Conservation (phyloP, 257 asterid species). For the Thymus quinquecostatus region DNA sequence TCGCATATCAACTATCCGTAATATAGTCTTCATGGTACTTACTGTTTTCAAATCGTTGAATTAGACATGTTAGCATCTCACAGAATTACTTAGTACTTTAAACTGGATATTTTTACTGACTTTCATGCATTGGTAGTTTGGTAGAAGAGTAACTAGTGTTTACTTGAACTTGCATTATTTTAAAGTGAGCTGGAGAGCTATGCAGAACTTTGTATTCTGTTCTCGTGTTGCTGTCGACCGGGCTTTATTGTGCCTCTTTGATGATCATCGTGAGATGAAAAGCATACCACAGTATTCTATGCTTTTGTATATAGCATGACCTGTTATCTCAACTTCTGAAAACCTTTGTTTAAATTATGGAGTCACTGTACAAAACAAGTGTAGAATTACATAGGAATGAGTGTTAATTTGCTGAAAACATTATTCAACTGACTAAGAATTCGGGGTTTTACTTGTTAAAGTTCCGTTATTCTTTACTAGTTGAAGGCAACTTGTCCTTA, state of each 20-base stretch:
- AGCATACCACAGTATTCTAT: background rate
- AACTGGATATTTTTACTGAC: conserved; percentile 13
- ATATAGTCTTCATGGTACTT: conserved; percentile 92
- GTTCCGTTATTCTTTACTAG: background rate
- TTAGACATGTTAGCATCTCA: conserved; percentile 6
- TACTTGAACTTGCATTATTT: background rate
- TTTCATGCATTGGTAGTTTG: conserved; percentile 2
- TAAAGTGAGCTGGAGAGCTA: background rate
- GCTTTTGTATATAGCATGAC: background rate
- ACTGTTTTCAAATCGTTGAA: conserved; percentile 11
- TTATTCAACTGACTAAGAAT: background rate
- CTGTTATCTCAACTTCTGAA: conserved; percentile 1
- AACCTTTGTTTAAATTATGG: background rate
- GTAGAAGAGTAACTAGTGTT: conserved; percentile 7
- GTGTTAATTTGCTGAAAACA: background rate
- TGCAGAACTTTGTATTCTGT: background rate
- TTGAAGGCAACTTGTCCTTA: background rate
- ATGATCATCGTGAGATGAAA: background rate
- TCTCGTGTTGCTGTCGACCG: background rate
- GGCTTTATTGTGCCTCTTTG: background rate
- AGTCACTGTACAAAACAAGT: background rate
- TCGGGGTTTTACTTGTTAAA: background rate
- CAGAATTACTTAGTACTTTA: conserved; percentile 22
- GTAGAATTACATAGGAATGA: background rate
- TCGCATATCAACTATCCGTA: conserved; percentile 78